Evolutionary conservation across 306 rosid genomes (phyloP), one percentile per base, ranked within the genome.

Genomic region (Acacia melanoxylon): DNA sequence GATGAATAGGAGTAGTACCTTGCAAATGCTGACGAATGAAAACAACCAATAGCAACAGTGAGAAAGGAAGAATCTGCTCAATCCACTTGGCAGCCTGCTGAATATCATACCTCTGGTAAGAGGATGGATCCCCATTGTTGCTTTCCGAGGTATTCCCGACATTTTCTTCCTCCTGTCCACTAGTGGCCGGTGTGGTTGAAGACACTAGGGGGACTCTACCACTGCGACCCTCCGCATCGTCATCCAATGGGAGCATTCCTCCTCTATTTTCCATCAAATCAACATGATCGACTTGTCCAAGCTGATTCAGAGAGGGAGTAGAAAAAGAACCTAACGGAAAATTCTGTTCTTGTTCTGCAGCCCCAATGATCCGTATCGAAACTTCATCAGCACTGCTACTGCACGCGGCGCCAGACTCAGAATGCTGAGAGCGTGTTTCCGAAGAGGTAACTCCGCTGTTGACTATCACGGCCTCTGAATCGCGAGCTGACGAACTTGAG

Each of bases 11-110:
- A 73, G 65, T 35, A 27, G 59, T 89, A 94, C 98, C 98, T 92
- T 91, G 94, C 87, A 94, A 89, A 86, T 94, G 97, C 82, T 94
- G 97, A 56, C 98, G 97, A 84, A 92, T 92, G 89, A 94, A 94
- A 73, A 92, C 97, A 19, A 91, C 89, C 78, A 92, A 78, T 72
- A 94, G 78, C 70, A 94, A 88, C 86, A 94, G 83, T 12, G 92
- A 91, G 72, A 91, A 94, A 29, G 98, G 98, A 82, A 94, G 97
- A 85, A 94, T 83, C 87, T 94, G 96, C 88, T 94, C 97, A 81
- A 90, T 85, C 93, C 97, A 94, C 83, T 86, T 88, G 0, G 97
- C 96, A 52, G 89, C 79, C 84, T 86, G 96, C 87, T 94, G 98
- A 81, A 94, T 84, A 83, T 94, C 98, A 77, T 92, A 92, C 73